phyloP scores from a whole-genome alignment of 2,329 filamentous ascomycete genomes.

The Pseudogymnoascus sp. region DNA sequence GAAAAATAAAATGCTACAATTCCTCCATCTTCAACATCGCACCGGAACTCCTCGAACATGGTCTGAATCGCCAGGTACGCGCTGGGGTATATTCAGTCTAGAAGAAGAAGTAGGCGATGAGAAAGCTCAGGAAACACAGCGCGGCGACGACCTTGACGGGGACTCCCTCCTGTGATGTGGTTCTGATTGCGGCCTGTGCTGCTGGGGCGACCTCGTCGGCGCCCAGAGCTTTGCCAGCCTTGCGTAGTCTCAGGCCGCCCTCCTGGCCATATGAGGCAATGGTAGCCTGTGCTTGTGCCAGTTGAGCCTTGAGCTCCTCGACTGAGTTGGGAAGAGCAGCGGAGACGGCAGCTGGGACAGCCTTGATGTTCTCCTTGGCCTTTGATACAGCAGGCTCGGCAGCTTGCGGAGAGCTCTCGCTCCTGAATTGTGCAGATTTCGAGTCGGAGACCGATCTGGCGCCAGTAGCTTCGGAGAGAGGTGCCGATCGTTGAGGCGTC shows the following conservation, averaged over 20 bases:
- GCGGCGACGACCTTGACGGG: conserved; percentile 77
- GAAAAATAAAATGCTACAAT: background rate
- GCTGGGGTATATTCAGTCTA: conserved; percentile 38
- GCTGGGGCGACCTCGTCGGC: conserved; percentile 39
- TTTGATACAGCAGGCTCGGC: conserved; percentile 24
- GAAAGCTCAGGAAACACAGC: conserved; percentile 81
- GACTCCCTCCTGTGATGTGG: conserved; percentile 53
- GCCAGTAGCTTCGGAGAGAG: background rate
- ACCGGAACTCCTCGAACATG: conserved; percentile 4
- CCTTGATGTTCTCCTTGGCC: conserved; percentile 17
- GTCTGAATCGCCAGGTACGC: background rate
- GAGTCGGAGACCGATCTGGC: background rate
- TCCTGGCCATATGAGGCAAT: conserved; percentile 64
- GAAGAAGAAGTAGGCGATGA: conserved; percentile 95
- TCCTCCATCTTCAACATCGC: background rate
- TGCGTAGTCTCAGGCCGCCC: conserved; percentile 70
- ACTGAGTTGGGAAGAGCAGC: conserved; percentile 28
- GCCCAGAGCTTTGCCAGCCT: conserved; percentile 47
- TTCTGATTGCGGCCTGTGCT: conserved; percentile 43
- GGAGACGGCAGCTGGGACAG: conserved; percentile 43
- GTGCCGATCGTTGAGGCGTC: conserved; percentile 12
- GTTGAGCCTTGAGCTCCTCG: conserved; percentile 64
- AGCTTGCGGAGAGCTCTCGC: background rate
- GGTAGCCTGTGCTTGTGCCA: conserved; percentile 66
- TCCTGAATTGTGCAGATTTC: background rate